Conservation (phyloP, 345 rosid genomes). For the Brassica carinata region DNA sequence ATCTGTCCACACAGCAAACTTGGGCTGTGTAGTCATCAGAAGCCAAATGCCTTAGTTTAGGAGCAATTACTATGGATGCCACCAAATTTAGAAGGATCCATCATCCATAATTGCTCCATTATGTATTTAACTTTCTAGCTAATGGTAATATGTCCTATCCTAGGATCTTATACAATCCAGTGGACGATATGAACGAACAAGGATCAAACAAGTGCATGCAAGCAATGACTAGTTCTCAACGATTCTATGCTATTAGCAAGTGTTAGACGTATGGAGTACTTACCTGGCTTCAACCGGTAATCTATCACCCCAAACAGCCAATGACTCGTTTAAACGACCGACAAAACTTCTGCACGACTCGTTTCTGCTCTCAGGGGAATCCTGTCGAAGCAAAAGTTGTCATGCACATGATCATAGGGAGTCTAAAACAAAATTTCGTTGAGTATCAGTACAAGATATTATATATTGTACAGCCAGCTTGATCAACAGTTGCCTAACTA, state of each 20-base stretch:
- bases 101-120: conserved; percentile 46
- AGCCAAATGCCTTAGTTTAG: conserved; percentile 62
- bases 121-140: not conserved
- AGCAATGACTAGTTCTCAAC: not conserved
- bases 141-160: not conserved
- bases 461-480: conserved; percentile 2
- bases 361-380: conserved; percentile 65
- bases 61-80: conserved; percentile 73
- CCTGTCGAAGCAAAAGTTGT: conserved; percentile 54
- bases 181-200: not conserved
- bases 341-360: conserved; percentile 65
- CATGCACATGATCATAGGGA: conserved; percentile 5
- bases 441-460: not conserved
- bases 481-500: conserved; percentile 2
- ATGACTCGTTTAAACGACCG: conserved; percentile 61
- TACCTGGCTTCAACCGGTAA: conserved; percentile 84
- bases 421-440: not conserved
- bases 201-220: conserved; percentile 19
- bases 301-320: conserved; percentile 65
- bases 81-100: conserved; percentile 65
- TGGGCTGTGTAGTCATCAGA: conserved; percentile 69
- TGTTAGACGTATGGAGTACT: conserved; percentile 21
- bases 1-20: conserved; percentile 80
- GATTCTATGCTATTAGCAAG: not conserved
- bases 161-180: not conserved